Base-by-base conservation (phyloP, 2,329 filamentous ascomycete genomes). In the Rhytidhysteron rufulum region DNA sequence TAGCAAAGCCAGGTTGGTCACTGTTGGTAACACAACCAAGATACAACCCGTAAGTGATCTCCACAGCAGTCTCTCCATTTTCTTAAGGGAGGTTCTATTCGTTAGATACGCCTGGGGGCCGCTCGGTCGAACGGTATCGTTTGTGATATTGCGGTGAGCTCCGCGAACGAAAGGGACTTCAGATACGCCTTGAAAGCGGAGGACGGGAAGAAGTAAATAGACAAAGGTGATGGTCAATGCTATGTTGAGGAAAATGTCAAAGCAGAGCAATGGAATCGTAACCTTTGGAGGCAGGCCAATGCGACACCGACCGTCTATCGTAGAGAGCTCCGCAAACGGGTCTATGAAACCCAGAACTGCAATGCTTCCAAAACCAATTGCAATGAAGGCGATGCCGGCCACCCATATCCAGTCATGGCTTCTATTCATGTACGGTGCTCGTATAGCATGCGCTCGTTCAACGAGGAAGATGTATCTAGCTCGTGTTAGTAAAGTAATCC, bases 401-500 rank as follows among this genome's bases (percentile, higher is more conserved):
- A 67, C 29, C 62, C 63, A 71, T 11, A 69, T 40, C 39, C 53
- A 54, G 37, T 69, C 65, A 10, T 51, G 47, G 5, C 43, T 35
- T 16, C 68, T 54, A 2, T 54, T 42, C 27, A 54, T 49, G 41
- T 60, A 58, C 0, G 62, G 55, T 5, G 59, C 51, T 27, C 66
- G 57, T 13, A 70, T 47, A 5, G 58, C 57, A 43, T 70, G 67
- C 8, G 60, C 57, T 18, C 68, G 54, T 42, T 71, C 69, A 18
- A 70, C 57, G 1, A 71, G 56, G 41, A 70, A 70, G 4, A 68
- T 44, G 39, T 70, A 69, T 51, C 62, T 63, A 22, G 46, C 11
- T 30, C 15, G 19, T 20, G 24, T 27, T 27, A 27, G 24, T 13
- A 7, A 27, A 13, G 13, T 27, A 15, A 19, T n/a, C 10, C 16